These are phyloP conservation scores for Talaromyces sp. DNA, from an alignment of 2,329 filamentous ascomycete species.

Conservation along the genomic window DNA sequence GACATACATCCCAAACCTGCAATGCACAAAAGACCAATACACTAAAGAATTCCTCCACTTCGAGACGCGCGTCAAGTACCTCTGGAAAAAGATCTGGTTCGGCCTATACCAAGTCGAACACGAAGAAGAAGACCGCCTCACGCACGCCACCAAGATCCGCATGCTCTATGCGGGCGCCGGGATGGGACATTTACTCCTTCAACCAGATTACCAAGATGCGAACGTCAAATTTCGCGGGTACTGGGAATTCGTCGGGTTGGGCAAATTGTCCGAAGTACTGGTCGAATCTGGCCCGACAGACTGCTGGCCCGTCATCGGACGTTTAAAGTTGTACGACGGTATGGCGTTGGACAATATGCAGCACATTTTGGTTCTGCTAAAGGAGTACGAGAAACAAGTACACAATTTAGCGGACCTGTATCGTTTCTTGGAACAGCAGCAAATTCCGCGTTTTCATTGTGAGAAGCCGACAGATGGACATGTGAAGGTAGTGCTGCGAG, in stretches of 20 bases:
- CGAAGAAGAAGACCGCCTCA: slow-evolving; percentile 6
- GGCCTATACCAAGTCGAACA: slow-evolving; percentile 25
- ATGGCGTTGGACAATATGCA: slow-evolving; percentile 22
- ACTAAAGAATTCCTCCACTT: slow-evolving; percentile 6
- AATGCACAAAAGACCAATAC: slow-evolving; percentile 1
- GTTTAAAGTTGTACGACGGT: slow-evolving; percentile 22
- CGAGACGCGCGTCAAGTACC: neutral
- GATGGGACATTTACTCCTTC: slow-evolving; percentile 10
- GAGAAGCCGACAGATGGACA: neutral
- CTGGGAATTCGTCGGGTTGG: neutral
- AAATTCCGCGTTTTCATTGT: neutral
- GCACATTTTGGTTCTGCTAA: slow-evolving; percentile 21
- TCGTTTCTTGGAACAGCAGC: slow-evolving; percentile 18
- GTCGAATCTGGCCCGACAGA: neutral
- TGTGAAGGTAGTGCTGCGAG: neutral
- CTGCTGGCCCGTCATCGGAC: slow-evolving; percentile 19
- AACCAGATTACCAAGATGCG: neutral
- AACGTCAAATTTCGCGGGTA: neutral
- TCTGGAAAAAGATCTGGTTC: slow-evolving; percentile 25
- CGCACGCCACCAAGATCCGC: slow-evolving; percentile 21
- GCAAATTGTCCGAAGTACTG: neutral
- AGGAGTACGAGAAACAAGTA: slow-evolving; percentile 25
- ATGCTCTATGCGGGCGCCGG: slow-evolving; percentile 23
- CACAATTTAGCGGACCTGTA: slow-evolving; percentile 20
- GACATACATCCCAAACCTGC: neutral